A percentile compares a stretch with the other conserved stretches of the same genome.
phyloP scores from a whole-genome alignment of 2,329 filamentous ascomycete species.

The Colletotrichum simmondsii region DNA sequence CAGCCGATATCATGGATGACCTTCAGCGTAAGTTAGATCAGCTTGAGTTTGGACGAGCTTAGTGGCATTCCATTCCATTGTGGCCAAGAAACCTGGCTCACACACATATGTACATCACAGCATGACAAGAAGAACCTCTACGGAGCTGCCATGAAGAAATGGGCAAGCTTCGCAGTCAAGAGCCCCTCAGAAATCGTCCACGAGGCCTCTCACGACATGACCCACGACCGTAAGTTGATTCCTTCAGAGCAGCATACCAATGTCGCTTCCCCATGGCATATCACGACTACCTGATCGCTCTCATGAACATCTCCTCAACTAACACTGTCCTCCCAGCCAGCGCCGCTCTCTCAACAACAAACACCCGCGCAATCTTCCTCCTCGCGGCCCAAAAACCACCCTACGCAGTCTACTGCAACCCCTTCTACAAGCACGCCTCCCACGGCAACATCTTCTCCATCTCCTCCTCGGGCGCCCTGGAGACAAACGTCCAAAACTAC shows the following conservation, averaged over 20 bases:
- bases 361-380: conserved; percentile 90
- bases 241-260: background rate
- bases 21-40: conserved; percentile 73
- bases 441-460: conserved; percentile 82
- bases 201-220: conserved; percentile 78
- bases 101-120: conserved; percentile 51
- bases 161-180: conserved; percentile 83
- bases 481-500: conserved; percentile 77
- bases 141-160: conserved; percentile 93
- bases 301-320: conserved; percentile 6
- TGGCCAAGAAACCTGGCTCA: conserved; percentile 30
- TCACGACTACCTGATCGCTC: background rate
- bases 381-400: conserved; percentile 82
- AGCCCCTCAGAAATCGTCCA: conserved; percentile 82
- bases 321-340: conserved; percentile 58
- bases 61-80: background rate
- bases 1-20: conserved; percentile 96
- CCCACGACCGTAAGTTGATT: conserved; percentile 74
- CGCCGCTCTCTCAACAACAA: conserved; percentile 76
- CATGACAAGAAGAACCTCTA: conserved; percentile 87
- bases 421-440: conserved; percentile 88
- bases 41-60: background rate
- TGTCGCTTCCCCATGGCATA: background rate
- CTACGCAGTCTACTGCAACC: conserved; percentile 87
- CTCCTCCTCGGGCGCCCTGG: conserved; percentile 65